Evolutionary conservation across 768 basidiomycete species (phyloP), one percentile per base, ranked within the genome.

Genomic region (Asterophora lycoperdoides): DNA sequence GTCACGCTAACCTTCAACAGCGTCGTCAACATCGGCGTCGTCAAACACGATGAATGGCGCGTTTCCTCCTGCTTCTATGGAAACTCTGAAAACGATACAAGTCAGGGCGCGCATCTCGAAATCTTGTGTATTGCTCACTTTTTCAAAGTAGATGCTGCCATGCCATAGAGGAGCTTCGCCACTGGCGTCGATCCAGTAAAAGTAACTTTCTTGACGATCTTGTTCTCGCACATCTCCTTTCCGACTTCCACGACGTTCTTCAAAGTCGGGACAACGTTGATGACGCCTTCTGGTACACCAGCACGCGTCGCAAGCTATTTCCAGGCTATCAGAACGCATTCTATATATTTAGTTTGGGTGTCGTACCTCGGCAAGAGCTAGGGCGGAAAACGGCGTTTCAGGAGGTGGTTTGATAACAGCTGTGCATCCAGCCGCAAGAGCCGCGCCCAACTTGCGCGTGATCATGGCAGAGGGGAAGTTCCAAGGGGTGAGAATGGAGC

Each of bases 381-480:
- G 78, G 8, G 84, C 82, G 26, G 91, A 92, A 70, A 91, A 96
- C 1, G 96, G 96, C 0, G 96, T 92, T 67, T 99, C 96, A 0
- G 92, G 80, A 1, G 96, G 86, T 1, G 94, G 94, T 59, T 98
- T 98, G 65, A 97, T 84, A 40, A 99, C 93, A 0, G 84, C 78
- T 0, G 95, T 96, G 64, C 95, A 97, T n/a, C 96, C 96, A 13
- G 93, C 93, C 1, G 94, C 95, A 13, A 98, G 78, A 18, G 90
- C 92, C 23, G 91, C 81, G 20, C 82, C 90, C 13, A 93, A 71
- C 66, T 94, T 94, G n/a, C 92, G 84, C 1, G 88, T 87, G 17
- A 92, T 88, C 91, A 94, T 94, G 0, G 92, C 90, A 19, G 88
- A 91, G 2, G 94, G 94, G 71, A 96, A 97, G 67, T 96, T 93